Evolutionary conservation across 768 basidiomycete genomes (phyloP), one percentile per base, ranked within the genome.

Genomic region (Termitomyces sp.): DNA sequence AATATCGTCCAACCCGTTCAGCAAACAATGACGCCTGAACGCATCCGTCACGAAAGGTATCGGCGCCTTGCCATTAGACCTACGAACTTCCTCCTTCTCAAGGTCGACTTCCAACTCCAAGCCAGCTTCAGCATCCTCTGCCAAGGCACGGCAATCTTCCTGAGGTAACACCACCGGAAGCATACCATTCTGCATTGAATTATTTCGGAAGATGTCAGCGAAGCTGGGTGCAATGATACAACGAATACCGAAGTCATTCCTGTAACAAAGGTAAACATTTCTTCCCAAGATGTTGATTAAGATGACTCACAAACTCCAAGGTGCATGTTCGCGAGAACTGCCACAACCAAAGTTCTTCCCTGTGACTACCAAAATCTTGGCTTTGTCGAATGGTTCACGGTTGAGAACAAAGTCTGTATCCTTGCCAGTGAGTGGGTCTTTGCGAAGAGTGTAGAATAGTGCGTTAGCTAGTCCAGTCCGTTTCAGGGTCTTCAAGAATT

Each of bases 1-100:
- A 64, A 99, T 96, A 70, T 98, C 97, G 73, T 99, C 97, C 65
- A 98, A 77, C 37, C 97, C 97, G 69, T 99, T 95, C 75, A 99
- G 73, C 73, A 99, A 77, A 73, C 97, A 96, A 71, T 96, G 92
- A 59, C 93, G 81, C 64, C 96, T 83, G 89, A 98, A 99, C 0
- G 88, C 77, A 74, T 99, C 97, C 53, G 88, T 86, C 43, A 81
- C 79, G 78, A 99, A 99, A 46, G 81, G 60, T 64, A 97, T 86
- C 20, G 88, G 72, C 2, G 83, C 75, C 69, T 92, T 83, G 60
- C 89, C 94, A 69, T 89, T 89, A 15, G 72, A 69, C 56, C 92
- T 88, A 61, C 88, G 81, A 62, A 96, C 83, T 74, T 91, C 87
- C 72, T 88, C 79, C 69, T 86, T 88, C 73, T 92, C 89, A 25